A percentile compares a stretch with the other conserved stretches of the same genome.
Evolutionary conservation across 352 stramenopile genomes (phyloP).

Genomic region (Peronospora belbahrii): DNA sequence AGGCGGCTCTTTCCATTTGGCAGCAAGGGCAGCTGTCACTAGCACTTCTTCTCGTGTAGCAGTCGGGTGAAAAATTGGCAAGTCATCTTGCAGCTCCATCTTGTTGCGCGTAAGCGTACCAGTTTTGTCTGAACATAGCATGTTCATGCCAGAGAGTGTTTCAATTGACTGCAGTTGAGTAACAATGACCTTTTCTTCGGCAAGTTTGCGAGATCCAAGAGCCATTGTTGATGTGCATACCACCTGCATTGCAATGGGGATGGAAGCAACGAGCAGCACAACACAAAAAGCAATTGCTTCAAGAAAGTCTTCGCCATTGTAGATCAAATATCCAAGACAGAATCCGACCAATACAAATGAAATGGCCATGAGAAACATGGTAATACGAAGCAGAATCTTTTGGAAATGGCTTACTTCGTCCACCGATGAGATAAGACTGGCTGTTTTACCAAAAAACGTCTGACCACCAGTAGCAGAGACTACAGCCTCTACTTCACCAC

Average conservation of each 20-base stretch:
- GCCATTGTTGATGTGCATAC: slow-evolving; percentile 91
- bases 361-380: slow-evolving; percentile 84
- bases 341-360: slow-evolving; percentile 84
- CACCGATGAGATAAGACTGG: slow-evolving; percentile 58
- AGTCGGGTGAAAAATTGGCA: slow-evolving; percentile 77
- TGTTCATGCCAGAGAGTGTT: slow-evolving; percentile 88
- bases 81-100: slow-evolving; percentile 90
- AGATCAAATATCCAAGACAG: slow-evolving; percentile 81
- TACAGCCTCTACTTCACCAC: slow-evolving; percentile 89
- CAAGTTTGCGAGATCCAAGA: slow-evolving; percentile 85
- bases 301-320: slow-evolving; percentile 67
- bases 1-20: slow-evolving; percentile 91
- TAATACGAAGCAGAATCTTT: slow-evolving; percentile 90
- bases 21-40: slow-evolving; percentile 86
- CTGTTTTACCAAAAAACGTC: slow-evolving; percentile 90
- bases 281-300: slow-evolving; percentile 84
- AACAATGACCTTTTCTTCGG: slow-evolving; percentile 90
- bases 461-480: slow-evolving; percentile 84
- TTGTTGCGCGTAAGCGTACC: slow-evolving; percentile 93
- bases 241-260: slow-evolving; percentile 92
- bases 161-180: slow-evolving; percentile 89
- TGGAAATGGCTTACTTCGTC: slow-evolving; percentile 84
- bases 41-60: slow-evolving; percentile 85
- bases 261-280: slow-evolving; percentile 87
- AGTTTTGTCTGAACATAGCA: slow-evolving; percentile 96